Conservation (phyloP, 495 filamentous ascomycete genomes). For the Neurospora intermedia region DNA sequence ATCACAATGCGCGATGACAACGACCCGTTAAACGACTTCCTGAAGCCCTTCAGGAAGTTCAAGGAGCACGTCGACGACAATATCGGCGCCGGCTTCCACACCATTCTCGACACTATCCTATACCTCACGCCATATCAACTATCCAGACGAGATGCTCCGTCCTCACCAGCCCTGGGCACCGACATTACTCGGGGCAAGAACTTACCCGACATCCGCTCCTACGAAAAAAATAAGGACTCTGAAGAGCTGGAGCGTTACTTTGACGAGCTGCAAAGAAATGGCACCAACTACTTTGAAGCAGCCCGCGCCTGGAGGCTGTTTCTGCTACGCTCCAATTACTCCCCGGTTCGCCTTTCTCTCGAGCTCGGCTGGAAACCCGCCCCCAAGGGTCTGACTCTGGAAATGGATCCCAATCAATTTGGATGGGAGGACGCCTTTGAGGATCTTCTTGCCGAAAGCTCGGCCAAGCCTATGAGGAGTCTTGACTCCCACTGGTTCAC, state of each 20-base stretch:
- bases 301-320: slow-evolving; percentile 11
- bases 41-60: slow-evolving; percentile 35
- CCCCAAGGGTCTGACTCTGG: slow-evolving; percentile 15
- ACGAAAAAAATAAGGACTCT: background rate
- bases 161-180: background rate
- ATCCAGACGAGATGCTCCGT: background rate
- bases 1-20: background rate
- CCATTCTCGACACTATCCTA: slow-evolving; percentile 11
- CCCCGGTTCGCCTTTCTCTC: slow-evolving; percentile 20
- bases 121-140: background rate
- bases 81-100: slow-evolving; percentile 25
- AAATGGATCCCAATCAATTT: slow-evolving; percentile 10
- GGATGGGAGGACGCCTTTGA: slow-evolving; percentile 34
- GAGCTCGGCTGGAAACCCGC: slow-evolving; percentile 16
- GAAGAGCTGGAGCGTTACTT: slow-evolving; percentile 3
- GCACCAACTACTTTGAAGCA: slow-evolving; percentile 3
- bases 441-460: slow-evolving; percentile 24
- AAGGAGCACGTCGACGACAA: slow-evolving; percentile 31
- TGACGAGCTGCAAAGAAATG: slow-evolving; percentile 1
- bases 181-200: background rate
- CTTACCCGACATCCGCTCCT: background rate
- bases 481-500: background rate
- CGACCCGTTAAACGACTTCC: slow-evolving; percentile 1
- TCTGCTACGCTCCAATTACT: slow-evolving; percentile 21
- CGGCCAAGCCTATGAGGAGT: slow-evolving; percentile 13